Conservation (phyloP, 2,329 filamentous ascomycete genomes). For the Diaporthe citriasiana region DNA sequence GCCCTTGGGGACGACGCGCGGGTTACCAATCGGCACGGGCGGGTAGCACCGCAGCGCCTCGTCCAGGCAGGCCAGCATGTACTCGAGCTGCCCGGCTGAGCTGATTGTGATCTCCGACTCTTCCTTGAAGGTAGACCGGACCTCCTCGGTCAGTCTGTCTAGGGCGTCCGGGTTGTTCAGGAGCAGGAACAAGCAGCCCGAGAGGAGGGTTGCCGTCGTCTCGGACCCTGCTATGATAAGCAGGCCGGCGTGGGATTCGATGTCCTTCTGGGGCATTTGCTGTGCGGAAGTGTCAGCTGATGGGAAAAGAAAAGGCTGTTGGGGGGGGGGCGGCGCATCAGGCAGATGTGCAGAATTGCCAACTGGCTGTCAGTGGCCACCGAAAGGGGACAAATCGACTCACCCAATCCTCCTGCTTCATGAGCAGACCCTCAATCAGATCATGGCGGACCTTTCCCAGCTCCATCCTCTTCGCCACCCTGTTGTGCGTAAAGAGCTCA, state of each 20-base stretch:
- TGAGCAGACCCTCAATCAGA: constrained; percentile 35
- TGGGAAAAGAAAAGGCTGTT: not conserved
- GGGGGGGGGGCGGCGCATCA: too few relatives aligned
- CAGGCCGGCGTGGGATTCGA: constrained; percentile 17
- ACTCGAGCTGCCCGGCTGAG: constrained; percentile 48
- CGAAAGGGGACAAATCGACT: not conserved
- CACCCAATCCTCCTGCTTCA: constrained; percentile 32
- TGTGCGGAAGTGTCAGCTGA: not conserved
- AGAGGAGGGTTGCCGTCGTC: constrained; percentile 42
- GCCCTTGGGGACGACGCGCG: constrained; percentile 36
- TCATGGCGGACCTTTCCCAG: constrained; percentile 38
- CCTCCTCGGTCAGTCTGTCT: constrained; percentile 51
- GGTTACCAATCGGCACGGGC: constrained; percentile 37
- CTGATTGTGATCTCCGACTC: constrained; percentile 52
- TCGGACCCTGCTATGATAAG: constrained; percentile 40
- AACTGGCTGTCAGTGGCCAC: not conserved
- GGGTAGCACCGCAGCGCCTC: constrained; percentile 57
- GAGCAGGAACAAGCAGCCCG: constrained; percentile 41
- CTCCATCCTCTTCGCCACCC: constrained; percentile 37
- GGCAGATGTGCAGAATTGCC: not conserved
- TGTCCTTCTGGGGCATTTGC: not conserved
- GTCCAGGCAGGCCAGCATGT: constrained; percentile 55
- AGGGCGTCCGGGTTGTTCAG: constrained; percentile 46
- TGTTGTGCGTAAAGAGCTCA: constrained; percentile 25
- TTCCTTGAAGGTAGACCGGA: constrained; percentile 50